Conservation (phyloP, 2,329 filamentous ascomycete genomes). For the Bipolaris bicolor region DNA sequence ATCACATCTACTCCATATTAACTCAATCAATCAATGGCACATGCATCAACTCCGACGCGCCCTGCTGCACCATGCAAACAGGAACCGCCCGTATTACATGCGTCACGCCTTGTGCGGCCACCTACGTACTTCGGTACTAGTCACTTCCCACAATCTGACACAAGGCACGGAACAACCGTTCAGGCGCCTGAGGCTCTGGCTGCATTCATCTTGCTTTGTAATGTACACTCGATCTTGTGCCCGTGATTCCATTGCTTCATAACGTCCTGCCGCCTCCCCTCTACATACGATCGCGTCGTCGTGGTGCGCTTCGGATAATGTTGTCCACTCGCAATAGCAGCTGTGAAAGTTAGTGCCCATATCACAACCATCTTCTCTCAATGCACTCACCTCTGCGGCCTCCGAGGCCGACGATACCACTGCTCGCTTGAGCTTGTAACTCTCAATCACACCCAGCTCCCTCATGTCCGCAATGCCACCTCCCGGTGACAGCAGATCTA, state of each 20-base stretch:
- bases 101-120: background rate
- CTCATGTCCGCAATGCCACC: constrained; percentile 96
- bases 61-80: background rate
- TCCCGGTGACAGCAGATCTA: constrained; percentile 87
- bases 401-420: constrained; percentile 96
- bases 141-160: background rate
- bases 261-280: constrained; percentile 17
- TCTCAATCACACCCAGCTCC: constrained; percentile 92
- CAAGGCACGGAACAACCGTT: background rate
- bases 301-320: constrained; percentile 92
- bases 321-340: constrained; percentile 93
- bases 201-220: constrained; percentile 36
- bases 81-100: constrained; percentile 5
- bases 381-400: constrained; percentile 81
- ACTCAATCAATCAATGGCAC: background rate
- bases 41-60: constrained; percentile 6
- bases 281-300: constrained; percentile 78
- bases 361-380: background rate
- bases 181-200: constrained; percentile 15
- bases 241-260: constrained; percentile 21
- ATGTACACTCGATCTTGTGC: constrained; percentile 39
- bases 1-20: too few relatives aligned
- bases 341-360: constrained; percentile 55
- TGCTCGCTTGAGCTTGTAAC: constrained; percentile 98
- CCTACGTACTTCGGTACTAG: too few relatives aligned